Base-by-base conservation (phyloP, 2,329 filamentous ascomycete species). In the Helotiales sp. region DNA sequence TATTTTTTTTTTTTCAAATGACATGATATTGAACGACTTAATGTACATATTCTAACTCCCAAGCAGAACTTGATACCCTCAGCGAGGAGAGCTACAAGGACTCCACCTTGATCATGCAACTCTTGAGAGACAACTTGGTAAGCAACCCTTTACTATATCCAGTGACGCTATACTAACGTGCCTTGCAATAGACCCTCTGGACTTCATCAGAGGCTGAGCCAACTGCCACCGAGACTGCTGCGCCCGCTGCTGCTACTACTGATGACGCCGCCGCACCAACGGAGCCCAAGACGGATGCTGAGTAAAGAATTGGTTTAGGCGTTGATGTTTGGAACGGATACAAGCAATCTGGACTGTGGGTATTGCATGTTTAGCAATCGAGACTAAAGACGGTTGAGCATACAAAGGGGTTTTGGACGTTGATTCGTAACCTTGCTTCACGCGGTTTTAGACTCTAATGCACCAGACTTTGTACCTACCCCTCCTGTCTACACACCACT, bases 91-190 rank as follows among this genome's bases (percentile, higher is more conserved):
- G 93, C 71, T 97, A 98, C 91, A 93, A 94, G 79, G 95, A 98
- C 84, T 97, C 93, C 88, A 98, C 95, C 69, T 89, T 98, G 77
- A 97, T 98, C 87, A 98, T 97, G 95, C 95, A 98, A 87, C 88
- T 98, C 71, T 90, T 98, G 81, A 93, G 95, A 82, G 95, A 97
- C 86, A 98, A 97, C 88, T 87, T 97, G 72, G 75, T 76, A 73
- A 70, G 72, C 22, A 24, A 3, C 11, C 32, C 30, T 34, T 34
- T n/a, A 20, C 6, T 43, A n/a, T n/a, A n/a, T n/a, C n/a, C n/a
- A n/a, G n/a, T n/a, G n/a, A n/a, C n/a, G n/a, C n/a, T 43, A 3
- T 30, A 58, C 63, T 69, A 61, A 70, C 57, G 63, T 34, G 34
- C 13, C 22, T 17, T n/a, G 45, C 34, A 61, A 34, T 75, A 97